Evolutionary conservation across 2,329 filamentous ascomycete genomes (phyloP).

Genomic region (Chaetomium sp.): DNA sequence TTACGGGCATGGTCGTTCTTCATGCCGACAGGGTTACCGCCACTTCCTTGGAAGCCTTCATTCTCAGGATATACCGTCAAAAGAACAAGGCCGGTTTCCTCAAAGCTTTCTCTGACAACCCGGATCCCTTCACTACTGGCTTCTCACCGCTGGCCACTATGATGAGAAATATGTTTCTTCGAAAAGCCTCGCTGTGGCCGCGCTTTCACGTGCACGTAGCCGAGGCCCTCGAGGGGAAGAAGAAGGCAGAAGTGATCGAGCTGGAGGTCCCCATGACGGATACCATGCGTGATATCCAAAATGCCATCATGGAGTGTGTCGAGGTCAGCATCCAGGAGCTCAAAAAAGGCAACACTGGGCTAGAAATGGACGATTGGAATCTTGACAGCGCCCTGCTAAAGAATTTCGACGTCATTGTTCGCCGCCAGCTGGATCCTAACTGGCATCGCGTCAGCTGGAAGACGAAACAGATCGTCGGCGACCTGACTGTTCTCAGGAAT

Average conservation of each 20-base stretch:
- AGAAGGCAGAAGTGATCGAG: conserved; percentile 95
- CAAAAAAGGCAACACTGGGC: conserved; percentile 83
- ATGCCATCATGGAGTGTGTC: conserved; percentile 92
- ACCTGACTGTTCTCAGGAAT: conserved; percentile 78
- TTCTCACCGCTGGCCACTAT: conserved; percentile 87
- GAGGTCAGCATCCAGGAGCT: conserved; percentile 92
- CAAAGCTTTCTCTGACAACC: conserved; percentile 93
- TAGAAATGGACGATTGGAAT: conserved; percentile 98
- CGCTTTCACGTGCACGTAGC: conserved; percentile 91
- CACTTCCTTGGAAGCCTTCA: conserved; percentile 92
- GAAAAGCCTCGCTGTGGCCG: conserved; percentile 87
- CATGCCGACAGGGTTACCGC: conserved; percentile 86
- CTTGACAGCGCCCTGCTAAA: conserved; percentile 88
- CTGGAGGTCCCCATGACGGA: conserved; percentile 96
- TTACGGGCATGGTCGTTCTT: conserved; percentile 84
- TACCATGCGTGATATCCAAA: conserved; percentile 89
- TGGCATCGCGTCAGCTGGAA: conserved; percentile 97
- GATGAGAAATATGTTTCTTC: conserved; percentile 89
- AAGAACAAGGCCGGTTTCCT: conserved; percentile 92
- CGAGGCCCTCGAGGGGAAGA: conserved; percentile 83
- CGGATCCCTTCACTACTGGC: conserved; percentile 84
- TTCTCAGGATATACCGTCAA: conserved; percentile 88
- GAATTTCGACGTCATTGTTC: conserved; percentile 87
- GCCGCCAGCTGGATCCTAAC: conserved; percentile 89
- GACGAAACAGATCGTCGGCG: conserved; percentile 90